Percentiles rank a stretch among this genome's conserved stretches.
Evolutionary conservation across 345 rosid species (phyloP).

Genomic region (Diplotaxis tenuifolia): DNA sequence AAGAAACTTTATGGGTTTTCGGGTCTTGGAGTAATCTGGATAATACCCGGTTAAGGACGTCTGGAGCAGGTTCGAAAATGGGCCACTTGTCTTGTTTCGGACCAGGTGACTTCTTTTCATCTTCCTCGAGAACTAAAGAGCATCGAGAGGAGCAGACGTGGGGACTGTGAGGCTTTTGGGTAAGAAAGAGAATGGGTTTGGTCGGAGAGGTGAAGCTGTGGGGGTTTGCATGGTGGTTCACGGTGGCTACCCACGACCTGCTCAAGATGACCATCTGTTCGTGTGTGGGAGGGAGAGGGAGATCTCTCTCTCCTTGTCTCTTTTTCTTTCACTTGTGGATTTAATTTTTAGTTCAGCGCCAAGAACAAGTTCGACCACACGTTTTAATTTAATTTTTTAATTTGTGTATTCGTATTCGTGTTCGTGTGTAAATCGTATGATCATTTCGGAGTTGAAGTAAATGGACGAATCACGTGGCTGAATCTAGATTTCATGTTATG

Average conservation of each 20-base stretch:
- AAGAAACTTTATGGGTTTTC: constrained; percentile 42
- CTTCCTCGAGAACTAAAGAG: constrained; percentile 53
- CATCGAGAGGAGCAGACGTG: constrained; percentile 41
- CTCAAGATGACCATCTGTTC: constrained; percentile 28
- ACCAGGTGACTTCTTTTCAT: constrained; percentile 41
- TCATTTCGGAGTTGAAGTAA: not conserved
- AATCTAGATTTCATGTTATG: constrained; percentile 31
- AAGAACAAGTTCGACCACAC: constrained; percentile 30
- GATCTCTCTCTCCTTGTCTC: not conserved
- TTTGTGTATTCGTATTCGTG: not conserved
- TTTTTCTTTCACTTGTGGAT: constrained; percentile 26
- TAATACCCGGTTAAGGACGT: constrained; percentile 45
- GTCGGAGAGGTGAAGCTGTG: constrained; percentile 32
- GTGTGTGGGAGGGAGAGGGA: not conserved
- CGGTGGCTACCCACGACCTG: constrained; percentile 39
- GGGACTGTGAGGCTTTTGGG: constrained; percentile 37
- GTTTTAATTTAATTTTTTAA: not conserved
- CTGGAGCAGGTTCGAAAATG: constrained; percentile 30
- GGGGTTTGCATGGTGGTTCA: constrained; percentile 31
- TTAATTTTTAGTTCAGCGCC: constrained; percentile 19
- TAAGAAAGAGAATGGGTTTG: constrained; percentile 36
- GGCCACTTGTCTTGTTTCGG: constrained; percentile 34
- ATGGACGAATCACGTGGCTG: constrained; percentile 34
- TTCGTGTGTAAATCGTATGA: constrained; percentile 2
- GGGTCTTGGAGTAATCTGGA: constrained; percentile 48